Base-by-base conservation (phyloP, 208 protist genomes). In the Angomonas desouzai region DNA sequence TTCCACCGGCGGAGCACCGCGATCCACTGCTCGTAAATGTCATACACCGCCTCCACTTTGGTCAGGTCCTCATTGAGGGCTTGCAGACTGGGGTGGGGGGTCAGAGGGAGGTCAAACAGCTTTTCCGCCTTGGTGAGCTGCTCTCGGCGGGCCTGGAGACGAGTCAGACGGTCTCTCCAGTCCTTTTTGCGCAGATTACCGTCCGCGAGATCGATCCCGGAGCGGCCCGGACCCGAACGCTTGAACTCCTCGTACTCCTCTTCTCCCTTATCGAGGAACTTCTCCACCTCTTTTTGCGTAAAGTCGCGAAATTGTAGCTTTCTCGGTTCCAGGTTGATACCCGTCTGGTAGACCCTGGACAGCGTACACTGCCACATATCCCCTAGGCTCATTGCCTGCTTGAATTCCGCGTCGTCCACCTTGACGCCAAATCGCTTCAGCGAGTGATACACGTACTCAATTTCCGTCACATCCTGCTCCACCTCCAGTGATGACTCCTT, bases 61-160 rank as follows among this genome's bases (percentile, higher is more conserved):
- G 83, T 77, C 40, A 99, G 75, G 58, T 95, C 77, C 38, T 91
- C 76, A 70, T 98, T 96, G 16, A 99, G 76, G 67, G 92, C 76
- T 62, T 91, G 76, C 53, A 99, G 74, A 40, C 87, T 77, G 18
- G 89, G 83, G 80, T 98, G 98, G 55, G 80, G 75, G 32, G 94
- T 98, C 48, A 99, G 87, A 16, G 90, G 80, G 23, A 99, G 86
- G 62, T 91, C 96, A 61, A 99, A 99, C 9, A 99, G 83, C 68
- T 98, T 98, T 81, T 99, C 90, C 13, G 97, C 97, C 61, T 92
- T 90, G 34, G 83, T 87, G 29, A 99, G 86, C 70, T 94, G 76
- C 34, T 98, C 97, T 48, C 97, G 79, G 27, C 66, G 74, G 53
- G 87, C 49, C 66, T 91, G 76, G 27, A 93, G 70, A 55, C 89